Evolutionary conservation across 495 filamentous ascomycete species (phyloP), one percentile per base, ranked within the genome.

Genomic region (Clavariopsis aquatica): DNA sequence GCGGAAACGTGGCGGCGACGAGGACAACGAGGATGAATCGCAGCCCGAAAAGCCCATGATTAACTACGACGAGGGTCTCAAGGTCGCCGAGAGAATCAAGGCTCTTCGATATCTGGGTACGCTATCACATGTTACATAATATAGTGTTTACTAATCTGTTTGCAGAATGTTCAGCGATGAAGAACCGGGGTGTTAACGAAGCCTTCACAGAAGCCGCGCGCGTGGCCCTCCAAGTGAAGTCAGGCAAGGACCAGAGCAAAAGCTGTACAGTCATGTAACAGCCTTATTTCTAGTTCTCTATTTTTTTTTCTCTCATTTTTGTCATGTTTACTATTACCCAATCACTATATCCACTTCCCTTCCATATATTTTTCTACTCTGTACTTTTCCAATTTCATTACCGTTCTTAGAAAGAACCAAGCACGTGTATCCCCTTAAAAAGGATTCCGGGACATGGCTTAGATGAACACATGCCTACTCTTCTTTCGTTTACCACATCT

Each of bases 141-240:
- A 54, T n/a, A 17, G 43, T 3, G 1, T 27, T 57, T 8, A 43
- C 59, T 61, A 29, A 70, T 60, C 13, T n/a, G 17, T 24, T 26
- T 62, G 26, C 65, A 87, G 94, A 98, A 79, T 98, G 94, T 82
- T 98, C 95, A 28, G 94, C 94, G 15, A 96, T 96, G 82, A 88
- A 92, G 74, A 98, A 98, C 77, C 83, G 94, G 38, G 94, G 94
- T 56, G 96, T 98, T 70, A 94, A 96, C 73, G 94, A 98, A 75
- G 95, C 94, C 34, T 98, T 98, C 74, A 97, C 95, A 47, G 94
- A 98, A 79, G 94, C 94, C 38, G 95, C 94, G 47, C 88, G 96
- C 71, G 94, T 98, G n/a, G 94, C 94, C 8, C 79, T 98, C 26
- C 89, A 89, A 23, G 94, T 97, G 43, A 96, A 92, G 77, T 77